These are phyloP conservation scores for Neoboletus magnificus DNA, from an alignment of 768 basidiomycete genomes.

Conservation along the genomic window DNA sequence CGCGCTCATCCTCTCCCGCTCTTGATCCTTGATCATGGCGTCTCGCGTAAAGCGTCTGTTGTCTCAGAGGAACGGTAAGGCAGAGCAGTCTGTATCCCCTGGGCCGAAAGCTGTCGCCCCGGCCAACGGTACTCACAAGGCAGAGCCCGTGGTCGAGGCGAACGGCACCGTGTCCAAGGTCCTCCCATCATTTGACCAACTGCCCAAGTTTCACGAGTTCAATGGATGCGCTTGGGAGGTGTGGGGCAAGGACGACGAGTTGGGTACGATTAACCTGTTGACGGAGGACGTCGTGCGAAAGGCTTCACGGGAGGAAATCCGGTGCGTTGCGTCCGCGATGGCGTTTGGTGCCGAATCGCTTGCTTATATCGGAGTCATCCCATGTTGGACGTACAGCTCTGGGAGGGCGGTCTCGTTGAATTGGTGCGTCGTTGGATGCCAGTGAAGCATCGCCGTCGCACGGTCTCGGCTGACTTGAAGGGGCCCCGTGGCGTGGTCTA, in stretches of 20 bases:
- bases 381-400: conserved; percentile 32
- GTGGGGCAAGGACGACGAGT: conserved; percentile 63
- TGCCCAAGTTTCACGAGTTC: conserved; percentile 40
- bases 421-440: conserved; percentile 41
- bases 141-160: no score
- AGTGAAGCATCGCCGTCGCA: neutral
- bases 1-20: neutral
- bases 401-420: conserved; percentile 59
- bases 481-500: neutral
- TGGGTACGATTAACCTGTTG: conserved; percentile 65
- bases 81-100: conserved; percentile 5
- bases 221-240: conserved; percentile 66
- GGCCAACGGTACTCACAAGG: neutral
- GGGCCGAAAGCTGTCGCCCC: neutral
- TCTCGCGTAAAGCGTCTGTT: conserved; percentile 14
- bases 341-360: neutral
- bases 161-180: conserved; percentile 26
- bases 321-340: conserved; percentile 34
- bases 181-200: conserved; percentile 47
- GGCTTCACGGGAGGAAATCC: conserved; percentile 56
- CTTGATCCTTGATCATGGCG: conserved; percentile 14
- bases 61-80: conserved; percentile 9
- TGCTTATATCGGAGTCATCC: neutral
- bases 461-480: neutral
- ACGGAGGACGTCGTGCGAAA: conserved; percentile 60